phyloP scores from a whole-genome alignment of 306 rosid species.

The Chamaecrista fasciculata region DNA sequence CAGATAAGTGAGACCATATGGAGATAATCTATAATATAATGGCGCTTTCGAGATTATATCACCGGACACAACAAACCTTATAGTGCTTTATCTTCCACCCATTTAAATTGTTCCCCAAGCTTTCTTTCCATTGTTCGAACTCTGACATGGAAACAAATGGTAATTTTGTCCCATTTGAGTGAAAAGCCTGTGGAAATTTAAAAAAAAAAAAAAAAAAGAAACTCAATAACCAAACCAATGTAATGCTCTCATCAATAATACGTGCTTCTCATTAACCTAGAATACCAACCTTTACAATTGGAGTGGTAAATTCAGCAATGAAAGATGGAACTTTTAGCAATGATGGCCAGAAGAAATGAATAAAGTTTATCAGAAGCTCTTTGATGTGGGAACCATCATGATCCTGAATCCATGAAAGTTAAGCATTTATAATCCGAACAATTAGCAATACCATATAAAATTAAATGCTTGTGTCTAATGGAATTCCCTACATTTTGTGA shows the following conservation, averaged over 20 bases:
- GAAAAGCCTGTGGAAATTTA: slow-evolving; percentile 57
- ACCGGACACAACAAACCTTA: slow-evolving; percentile 62
- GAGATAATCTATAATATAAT: neutral
- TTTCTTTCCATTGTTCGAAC: slow-evolving; percentile 75
- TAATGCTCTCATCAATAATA: neutral
- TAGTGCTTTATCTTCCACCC: slow-evolving; percentile 91
- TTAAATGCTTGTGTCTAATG: neutral
- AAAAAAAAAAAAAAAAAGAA: neutral
- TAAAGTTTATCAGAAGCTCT: slow-evolving; percentile 85
- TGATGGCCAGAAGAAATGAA: slow-evolving; percentile 96
- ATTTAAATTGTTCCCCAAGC: slow-evolving; percentile 65
- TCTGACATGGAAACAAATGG: slow-evolving; percentile 89
- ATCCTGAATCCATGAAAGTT: slow-evolving; percentile 49
- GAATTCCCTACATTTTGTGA: neutral
- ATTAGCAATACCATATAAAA: neutral
- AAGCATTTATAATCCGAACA: neutral
- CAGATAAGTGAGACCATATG: slow-evolving; percentile 8
- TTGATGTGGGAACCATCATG: slow-evolving; percentile 97
- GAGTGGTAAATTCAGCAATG: slow-evolving; percentile 87
- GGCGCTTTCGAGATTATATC: slow-evolving; percentile 4
- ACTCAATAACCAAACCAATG: neutral
- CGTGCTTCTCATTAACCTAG: neutral
- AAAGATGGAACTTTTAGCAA: slow-evolving; percentile 78
- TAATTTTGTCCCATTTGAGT: slow-evolving; percentile 62
- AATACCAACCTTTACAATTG: slow-evolving; percentile 80